Percentiles rank a stretch among this genome's conserved stretches.
phyloP scores from a whole-genome alignment of 1,139 yeast species.

The Candida sp. region DNA sequence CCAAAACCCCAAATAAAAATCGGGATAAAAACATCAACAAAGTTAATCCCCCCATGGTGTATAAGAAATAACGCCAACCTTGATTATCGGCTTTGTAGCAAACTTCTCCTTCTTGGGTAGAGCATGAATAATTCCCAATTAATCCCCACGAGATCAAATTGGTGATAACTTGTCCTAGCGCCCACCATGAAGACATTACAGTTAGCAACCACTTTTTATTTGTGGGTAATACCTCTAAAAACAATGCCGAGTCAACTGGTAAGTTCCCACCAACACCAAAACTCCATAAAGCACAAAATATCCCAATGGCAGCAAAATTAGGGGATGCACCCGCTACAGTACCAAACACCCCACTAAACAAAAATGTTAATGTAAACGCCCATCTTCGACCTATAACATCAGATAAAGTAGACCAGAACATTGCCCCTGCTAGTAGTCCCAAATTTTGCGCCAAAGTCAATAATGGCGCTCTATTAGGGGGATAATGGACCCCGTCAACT shows the following conservation, averaged over 20 bases:
- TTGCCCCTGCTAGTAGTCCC: slow-evolving; percentile 40
- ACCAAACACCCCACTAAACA: slow-evolving; percentile 38
- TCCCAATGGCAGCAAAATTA: slow-evolving; percentile 38
- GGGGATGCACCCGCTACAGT: slow-evolving; percentile 37
- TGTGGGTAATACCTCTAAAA: slow-evolving; percentile 39
- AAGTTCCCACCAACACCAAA: slow-evolving; percentile 46
- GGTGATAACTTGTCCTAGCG: slow-evolving; percentile 38
- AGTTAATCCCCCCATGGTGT: slow-evolving; percentile 38
- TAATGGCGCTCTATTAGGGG: slow-evolving; percentile 31
- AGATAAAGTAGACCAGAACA: slow-evolving; percentile 38
- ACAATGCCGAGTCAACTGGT: slow-evolving; percentile 43
- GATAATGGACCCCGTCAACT: slow-evolving; percentile 36
- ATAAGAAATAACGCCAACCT: slow-evolving; percentile 44
- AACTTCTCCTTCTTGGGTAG: slow-evolving; percentile 11
- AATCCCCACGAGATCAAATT: slow-evolving; percentile 41
- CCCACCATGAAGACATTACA: slow-evolving; percentile 45
- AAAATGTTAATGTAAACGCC: slow-evolving; percentile 42
- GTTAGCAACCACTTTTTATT: slow-evolving; percentile 39
- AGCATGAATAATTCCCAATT: slow-evolving; percentile 36
- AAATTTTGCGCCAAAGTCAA: slow-evolving; percentile 40
- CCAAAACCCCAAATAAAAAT: slow-evolving; percentile 34
- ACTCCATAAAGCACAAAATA: slow-evolving; percentile 38
- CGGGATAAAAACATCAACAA: slow-evolving; percentile 33
- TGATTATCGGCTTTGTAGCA: slow-evolving; percentile 33
- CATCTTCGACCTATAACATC: slow-evolving; percentile 42